These are phyloP conservation scores for Cylindrodendrum hubeiense DNA, from an alignment of 2,329 filamentous ascomycete species.

Conservation along the genomic window DNA sequence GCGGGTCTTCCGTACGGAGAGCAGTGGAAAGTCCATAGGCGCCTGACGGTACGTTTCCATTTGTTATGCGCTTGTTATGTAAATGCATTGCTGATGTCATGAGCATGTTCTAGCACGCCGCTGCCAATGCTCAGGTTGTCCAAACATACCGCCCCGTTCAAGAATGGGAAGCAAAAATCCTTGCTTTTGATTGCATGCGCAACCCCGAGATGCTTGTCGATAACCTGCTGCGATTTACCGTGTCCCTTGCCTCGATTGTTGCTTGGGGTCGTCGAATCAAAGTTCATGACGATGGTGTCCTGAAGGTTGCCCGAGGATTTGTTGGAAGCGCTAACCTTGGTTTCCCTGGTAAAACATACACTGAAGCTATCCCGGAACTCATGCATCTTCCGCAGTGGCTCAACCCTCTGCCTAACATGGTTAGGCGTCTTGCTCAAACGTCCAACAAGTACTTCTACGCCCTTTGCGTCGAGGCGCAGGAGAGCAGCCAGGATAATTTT, in stretches of 20 bases:
- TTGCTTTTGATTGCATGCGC: conserved; percentile 10
- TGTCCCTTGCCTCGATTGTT: conserved; percentile 22
- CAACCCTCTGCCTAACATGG: conserved; percentile 15
- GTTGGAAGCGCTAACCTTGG: conserved; percentile 24
- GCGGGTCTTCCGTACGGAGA: conserved; percentile 19
- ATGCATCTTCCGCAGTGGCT: conserved; percentile 11
- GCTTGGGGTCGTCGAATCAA: conserved; percentile 20
- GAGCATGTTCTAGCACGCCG: conserved; percentile 3
- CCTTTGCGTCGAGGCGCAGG: conserved; percentile 11
- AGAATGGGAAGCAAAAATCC: conserved; percentile 13
- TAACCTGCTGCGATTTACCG: conserved; percentile 15
- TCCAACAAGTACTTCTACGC: conserved; percentile 24
- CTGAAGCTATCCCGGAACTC: conserved; percentile 20
- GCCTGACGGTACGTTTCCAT: conserved; percentile 8
- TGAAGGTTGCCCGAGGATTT: conserved; percentile 26
- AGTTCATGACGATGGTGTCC: conserved; percentile 8
- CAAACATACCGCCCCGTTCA: conserved; percentile 17
- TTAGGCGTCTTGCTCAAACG: conserved; percentile 12
- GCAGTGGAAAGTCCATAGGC: conserved; percentile 16
- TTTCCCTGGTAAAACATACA: conserved; percentile 23
- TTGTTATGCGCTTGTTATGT: neutral
- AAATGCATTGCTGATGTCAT: neutral
- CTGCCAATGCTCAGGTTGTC: conserved; percentile 18
- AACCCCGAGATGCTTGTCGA: conserved; percentile 10
- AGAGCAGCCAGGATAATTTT: conserved; percentile 15